Evolutionary conservation across 176 grass and related monocot species (phyloP).

Genomic region (Bonia amplexicaulis): DNA sequence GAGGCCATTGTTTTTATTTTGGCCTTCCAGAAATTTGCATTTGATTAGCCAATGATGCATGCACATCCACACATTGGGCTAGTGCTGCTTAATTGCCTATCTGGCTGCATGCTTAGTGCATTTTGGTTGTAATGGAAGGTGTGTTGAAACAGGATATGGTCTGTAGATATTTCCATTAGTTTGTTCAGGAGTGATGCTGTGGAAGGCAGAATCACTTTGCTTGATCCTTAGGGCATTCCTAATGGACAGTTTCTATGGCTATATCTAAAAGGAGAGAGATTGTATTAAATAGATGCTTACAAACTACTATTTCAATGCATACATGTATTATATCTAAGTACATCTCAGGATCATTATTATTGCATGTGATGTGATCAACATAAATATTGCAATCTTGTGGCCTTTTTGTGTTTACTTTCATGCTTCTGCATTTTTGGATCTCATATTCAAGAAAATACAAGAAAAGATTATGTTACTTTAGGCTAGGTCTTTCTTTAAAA

Average conservation of each 20-base stretch:
- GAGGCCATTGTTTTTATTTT: slow-evolving; percentile 25
- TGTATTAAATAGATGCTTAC: too few relatives aligned
- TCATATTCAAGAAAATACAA: too few relatives aligned
- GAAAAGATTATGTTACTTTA: not conserved
- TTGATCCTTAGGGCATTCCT: not conserved
- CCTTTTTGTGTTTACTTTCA: too few relatives aligned
- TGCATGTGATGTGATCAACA: too few relatives aligned
- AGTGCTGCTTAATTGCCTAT: slow-evolving; percentile 23
- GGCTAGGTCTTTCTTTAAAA: not conserved
- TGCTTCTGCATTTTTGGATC: too few relatives aligned
- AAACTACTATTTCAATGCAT: too few relatives aligned
- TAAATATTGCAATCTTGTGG: too few relatives aligned
- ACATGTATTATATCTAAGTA: too few relatives aligned
- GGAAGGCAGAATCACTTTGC: slow-evolving; percentile 11
- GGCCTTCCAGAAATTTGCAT: slow-evolving; percentile 17
- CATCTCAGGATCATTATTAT: too few relatives aligned
- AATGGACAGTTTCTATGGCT: too few relatives aligned
- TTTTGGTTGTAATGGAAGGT: slow-evolving; percentile 48
- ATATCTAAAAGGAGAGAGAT: too few relatives aligned
- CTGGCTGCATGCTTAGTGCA: slow-evolving; percentile 28
- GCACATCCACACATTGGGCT: slow-evolving; percentile 24
- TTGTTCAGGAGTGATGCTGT: not conserved
- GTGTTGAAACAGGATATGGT: slow-evolving; percentile 12
- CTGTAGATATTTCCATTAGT: not conserved
- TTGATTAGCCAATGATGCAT: slow-evolving; percentile 25